Evolutionary conservation across 2,329 filamentous ascomycete genomes (phyloP), one percentile per base, ranked within the genome.

Genomic region (Aureobasidium sp.): DNA sequence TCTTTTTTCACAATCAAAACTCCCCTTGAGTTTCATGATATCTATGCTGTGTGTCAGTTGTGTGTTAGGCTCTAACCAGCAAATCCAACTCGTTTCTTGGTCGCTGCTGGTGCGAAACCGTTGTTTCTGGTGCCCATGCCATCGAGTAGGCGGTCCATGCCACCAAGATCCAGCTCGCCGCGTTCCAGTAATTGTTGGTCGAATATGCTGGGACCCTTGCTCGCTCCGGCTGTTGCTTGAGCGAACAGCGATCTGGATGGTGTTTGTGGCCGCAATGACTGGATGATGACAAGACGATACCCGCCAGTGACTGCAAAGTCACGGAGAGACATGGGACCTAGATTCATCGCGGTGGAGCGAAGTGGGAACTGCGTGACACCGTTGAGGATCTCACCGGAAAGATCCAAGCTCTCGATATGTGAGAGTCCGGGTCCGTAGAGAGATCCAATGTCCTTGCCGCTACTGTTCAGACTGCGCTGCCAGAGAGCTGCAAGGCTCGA

Each of bases 151-250:
- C 76, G 70, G 60, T 78, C 74, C 71, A 80, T 75, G 9, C 77
- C 77, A 33, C 74, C 75, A 17, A 80, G 66, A 62, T 78, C 77
- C 9, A 79, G 73, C 61, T 77, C 74, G 21, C 76, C 75, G 11
- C 70, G 69, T 43, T 73, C 70, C 9, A 79, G 71, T 60, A 79
- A 69, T 1, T 71, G 69, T 65, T 76, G 74, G 60, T 80, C 77
- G n/a, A 51, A 43, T n/a, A 47, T 25, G 29, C 27, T 23, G 11
- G 33, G 17, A 17, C 37, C 42, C 4, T 37, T 47, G 17, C 38
- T n/a, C 17, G 31, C 21, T n/a, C 62, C 64, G 4, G 46, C 25
- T 10, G 62, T 38, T n/a, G 60, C 60, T 25, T 50, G 57, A 31
- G 57, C 25, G 15, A 69, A 66, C 7, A 75, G 64, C 35, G 69